These are phyloP conservation scores for Dothideomycetes sp. DNA, from an alignment of 2,329 filamentous ascomycete genomes.

Conservation along the genomic window DNA sequence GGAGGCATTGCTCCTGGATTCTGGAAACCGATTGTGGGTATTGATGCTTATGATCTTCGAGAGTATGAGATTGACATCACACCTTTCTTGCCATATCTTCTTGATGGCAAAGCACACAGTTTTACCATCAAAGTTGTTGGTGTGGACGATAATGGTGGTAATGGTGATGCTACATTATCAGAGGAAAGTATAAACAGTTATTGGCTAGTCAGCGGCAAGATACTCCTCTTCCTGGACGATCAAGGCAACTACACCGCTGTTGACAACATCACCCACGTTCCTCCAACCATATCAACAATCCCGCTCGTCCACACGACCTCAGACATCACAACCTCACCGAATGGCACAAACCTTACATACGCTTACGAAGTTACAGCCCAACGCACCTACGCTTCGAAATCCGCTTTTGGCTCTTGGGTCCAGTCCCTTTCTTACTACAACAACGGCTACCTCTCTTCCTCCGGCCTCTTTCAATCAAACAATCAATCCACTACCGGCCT, in stretches of 20 bases:
- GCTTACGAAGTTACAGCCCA: slow-evolving; percentile 48
- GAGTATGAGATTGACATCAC: slow-evolving; percentile 79
- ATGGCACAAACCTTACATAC: slow-evolving; percentile 48
- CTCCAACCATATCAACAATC: slow-evolving; percentile 3
- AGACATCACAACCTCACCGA: slow-evolving; percentile 18
- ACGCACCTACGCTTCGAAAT: slow-evolving; percentile 46
- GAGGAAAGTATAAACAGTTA: slow-evolving; percentile 50
- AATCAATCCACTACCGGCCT: slow-evolving; percentile 43
- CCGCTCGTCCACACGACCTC: neutral
- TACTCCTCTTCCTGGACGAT: slow-evolving; percentile 5
- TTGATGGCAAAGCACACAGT: slow-evolving; percentile 54
- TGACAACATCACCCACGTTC: neutral
- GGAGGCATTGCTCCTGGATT: slow-evolving; percentile 69
- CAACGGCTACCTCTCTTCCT: slow-evolving; percentile 43
- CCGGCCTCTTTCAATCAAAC: slow-evolving; percentile 47
- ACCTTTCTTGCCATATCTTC: slow-evolving; percentile 61
- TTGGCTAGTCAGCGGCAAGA: slow-evolving; percentile 70
- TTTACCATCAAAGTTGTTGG: slow-evolving; percentile 62
- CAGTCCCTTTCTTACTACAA: slow-evolving; percentile 52
- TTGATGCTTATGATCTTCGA: slow-evolving; percentile 67
- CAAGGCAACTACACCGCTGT: too few species aligned
- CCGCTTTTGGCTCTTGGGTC: slow-evolving; percentile 48
- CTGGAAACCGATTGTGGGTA: slow-evolving; percentile 69
- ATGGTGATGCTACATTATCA: slow-evolving; percentile 41
- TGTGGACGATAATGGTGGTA: slow-evolving; percentile 46